Percentiles rank a stretch among this genome's conserved stretches.
phyloP scores from a whole-genome alignment of 2,329 filamentous ascomycete species.

The Salinomyces thailandicus region DNA sequence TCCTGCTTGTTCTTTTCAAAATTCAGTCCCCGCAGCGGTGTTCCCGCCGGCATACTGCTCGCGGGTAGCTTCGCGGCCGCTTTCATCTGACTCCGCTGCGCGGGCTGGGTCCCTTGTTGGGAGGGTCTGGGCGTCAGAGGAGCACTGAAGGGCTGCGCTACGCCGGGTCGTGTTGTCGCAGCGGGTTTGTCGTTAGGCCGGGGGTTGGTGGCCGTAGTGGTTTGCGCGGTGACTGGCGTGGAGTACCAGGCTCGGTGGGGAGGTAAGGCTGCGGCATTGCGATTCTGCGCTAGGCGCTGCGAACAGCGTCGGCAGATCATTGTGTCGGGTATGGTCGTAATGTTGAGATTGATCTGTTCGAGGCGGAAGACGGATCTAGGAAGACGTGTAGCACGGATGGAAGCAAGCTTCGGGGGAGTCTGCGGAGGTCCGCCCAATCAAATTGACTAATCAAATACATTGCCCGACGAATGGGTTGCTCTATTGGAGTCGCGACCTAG shows the following conservation, averaged over 20 bases:
- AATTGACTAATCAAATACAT: too few species aligned
- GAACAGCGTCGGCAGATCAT: conserved; percentile 26
- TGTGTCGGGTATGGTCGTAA: too few species aligned
- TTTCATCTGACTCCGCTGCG: conserved; percentile 12
- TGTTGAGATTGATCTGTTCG: too few species aligned
- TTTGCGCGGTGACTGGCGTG: conserved; percentile 20
- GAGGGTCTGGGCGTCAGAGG: conserved; percentile 25
- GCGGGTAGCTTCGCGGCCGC: conserved; percentile 17
- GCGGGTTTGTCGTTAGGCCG: conserved; percentile 27
- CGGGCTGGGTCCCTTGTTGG: conserved; percentile 18
- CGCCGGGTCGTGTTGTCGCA: conserved; percentile 33
- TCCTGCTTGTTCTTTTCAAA: conserved; percentile 64
- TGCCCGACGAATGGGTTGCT: too few species aligned
- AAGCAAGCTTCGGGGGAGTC: background rate
- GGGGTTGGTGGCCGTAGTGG: conserved; percentile 20
- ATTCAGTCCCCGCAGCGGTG: conserved; percentile 62
- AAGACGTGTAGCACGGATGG: too few species aligned
- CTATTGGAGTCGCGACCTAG: too few species aligned
- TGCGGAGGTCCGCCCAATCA: background rate
- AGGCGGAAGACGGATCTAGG: too few species aligned
- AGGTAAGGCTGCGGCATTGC: conserved; percentile 2
- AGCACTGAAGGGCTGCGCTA: conserved; percentile 37
- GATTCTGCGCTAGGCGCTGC: conserved; percentile 14
- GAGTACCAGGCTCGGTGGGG: conserved; percentile 1
- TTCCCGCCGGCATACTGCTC: conserved; percentile 53